These are phyloP conservation scores for Rhazya stricta DNA, from an alignment of 257 asterid species.

Conservation along the genomic window DNA sequence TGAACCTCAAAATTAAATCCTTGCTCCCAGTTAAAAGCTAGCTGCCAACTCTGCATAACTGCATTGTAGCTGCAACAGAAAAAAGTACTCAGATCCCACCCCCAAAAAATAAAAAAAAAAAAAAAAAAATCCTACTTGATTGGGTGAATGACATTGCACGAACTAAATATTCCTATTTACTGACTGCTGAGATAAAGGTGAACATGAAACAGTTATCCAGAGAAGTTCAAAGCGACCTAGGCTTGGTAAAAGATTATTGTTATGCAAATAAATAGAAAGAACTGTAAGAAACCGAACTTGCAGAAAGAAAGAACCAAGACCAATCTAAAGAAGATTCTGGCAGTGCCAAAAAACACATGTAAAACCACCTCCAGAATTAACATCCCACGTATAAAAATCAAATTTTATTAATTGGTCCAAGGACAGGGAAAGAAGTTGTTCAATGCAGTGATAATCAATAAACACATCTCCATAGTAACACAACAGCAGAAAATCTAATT, in stretches of 20 bases:
- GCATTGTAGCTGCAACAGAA: constrained; percentile 48
- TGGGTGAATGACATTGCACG: not conserved
- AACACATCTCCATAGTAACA: not conserved
- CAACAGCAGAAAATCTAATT: not conserved
- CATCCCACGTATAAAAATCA: not conserved
- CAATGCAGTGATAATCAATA: not conserved
- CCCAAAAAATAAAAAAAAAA: too few species aligned
- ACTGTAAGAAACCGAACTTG: not conserved
- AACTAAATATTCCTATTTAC: not conserved
- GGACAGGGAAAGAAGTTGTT: not conserved
- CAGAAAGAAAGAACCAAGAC: not conserved
- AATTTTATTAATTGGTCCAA: not conserved
- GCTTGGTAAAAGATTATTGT: not conserved
- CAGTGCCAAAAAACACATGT: not conserved
- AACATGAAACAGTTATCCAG: not conserved
- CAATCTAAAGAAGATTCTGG: not conserved
- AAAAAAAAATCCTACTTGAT: not conserved
- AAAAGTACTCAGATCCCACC: constrained; percentile 1
- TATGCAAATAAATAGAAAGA: not conserved
- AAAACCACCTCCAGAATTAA: not conserved
- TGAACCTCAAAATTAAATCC: constrained; percentile 60
- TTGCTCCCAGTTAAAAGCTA: constrained; percentile 71
- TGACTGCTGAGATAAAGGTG: not conserved
- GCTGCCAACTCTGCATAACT: constrained; percentile 91
- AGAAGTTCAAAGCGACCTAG: not conserved